A percentile compares a stretch with the other conserved stretches of the same genome.
Evolutionary conservation across 1,139 yeast species (phyloP).

Genomic region (Suhomyces chickasaworum): DNA sequence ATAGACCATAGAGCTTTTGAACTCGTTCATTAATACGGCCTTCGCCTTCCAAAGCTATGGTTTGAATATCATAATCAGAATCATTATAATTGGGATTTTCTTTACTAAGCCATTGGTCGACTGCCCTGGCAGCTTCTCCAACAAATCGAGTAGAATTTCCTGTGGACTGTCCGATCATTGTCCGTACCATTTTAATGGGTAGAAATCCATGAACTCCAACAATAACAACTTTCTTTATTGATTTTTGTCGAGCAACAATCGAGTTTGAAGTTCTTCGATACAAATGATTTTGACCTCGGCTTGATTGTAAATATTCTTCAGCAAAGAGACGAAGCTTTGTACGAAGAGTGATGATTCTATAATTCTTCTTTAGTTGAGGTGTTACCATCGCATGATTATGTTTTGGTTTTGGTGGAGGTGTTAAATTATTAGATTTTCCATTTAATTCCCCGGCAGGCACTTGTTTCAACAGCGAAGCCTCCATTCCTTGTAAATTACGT

Average conservation of each 20-base stretch:
- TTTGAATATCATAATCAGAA: constrained; percentile 36
- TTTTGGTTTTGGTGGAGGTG: background rate
- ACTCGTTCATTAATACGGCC: constrained; percentile 50
- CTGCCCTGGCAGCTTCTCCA: constrained; percentile 37
- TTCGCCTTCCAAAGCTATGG: constrained; percentile 55
- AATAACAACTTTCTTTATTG: constrained; percentile 40
- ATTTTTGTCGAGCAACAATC: constrained; percentile 21
- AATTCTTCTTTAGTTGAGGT: constrained; percentile 35
- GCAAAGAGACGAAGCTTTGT: constrained; percentile 46
- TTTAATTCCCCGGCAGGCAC: background rate
- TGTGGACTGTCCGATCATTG: constrained; percentile 48
- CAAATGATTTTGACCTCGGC: constrained; percentile 36
- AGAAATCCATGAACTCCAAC: constrained; percentile 55
- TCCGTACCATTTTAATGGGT: constrained; percentile 53
- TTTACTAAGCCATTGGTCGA: constrained; percentile 42
- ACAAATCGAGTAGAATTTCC: constrained; percentile 44
- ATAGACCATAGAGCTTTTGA: constrained; percentile 32
- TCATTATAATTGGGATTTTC: constrained; percentile 25
- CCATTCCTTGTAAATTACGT: constrained; percentile 10
- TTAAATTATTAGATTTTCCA: background rate
- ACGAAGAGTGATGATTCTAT: constrained; percentile 38
- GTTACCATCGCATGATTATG: constrained; percentile 13
- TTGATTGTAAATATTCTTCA: constrained; percentile 32
- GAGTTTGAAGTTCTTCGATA: constrained; percentile 26
- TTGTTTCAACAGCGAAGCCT: background rate